Conservation (phyloP, 2,329 filamentous ascomycete genomes). For the Didymella exigua region DNA sequence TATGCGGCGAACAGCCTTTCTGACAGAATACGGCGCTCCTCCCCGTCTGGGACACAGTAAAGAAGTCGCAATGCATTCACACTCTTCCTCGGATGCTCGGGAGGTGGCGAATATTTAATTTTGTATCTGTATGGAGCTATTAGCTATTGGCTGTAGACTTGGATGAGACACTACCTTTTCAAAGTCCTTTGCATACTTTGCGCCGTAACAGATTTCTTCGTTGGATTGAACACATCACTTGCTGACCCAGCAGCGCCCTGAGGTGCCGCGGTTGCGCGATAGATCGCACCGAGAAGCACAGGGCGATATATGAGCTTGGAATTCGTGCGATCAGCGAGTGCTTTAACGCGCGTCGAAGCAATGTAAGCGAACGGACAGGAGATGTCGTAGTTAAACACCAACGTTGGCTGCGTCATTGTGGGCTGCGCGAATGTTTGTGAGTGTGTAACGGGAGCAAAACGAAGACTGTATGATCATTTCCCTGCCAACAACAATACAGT, state of each 20-base stretch:
- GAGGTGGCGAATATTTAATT: slow-evolving; percentile 40
- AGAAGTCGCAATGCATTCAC: slow-evolving; percentile 42
- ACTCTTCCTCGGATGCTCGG: slow-evolving; percentile 40
- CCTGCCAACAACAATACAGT: background rate
- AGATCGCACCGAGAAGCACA: slow-evolving; percentile 44
- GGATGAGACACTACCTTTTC: slow-evolving; percentile 6
- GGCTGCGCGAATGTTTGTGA: background rate
- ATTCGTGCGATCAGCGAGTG: slow-evolving; percentile 36
- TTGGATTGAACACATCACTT: slow-evolving; percentile 43
- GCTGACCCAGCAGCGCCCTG: slow-evolving; percentile 45
- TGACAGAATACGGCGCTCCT: slow-evolving; percentile 28
- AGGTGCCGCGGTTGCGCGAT: slow-evolving; percentile 43
- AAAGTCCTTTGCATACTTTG: slow-evolving; percentile 40
- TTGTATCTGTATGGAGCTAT: slow-evolving; percentile 20
- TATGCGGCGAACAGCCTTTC: slow-evolving; percentile 40
- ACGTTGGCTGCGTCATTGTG: slow-evolving; percentile 9
- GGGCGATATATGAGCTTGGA: slow-evolving; percentile 36
- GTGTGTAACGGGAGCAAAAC: background rate
- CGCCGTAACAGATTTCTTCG: slow-evolving; percentile 40
- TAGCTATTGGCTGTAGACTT: background rate
- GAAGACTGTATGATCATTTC: background rate
- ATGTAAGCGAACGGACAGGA: slow-evolving; percentile 49
- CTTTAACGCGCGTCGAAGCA: slow-evolving; percentile 40
- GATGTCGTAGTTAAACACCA: slow-evolving; percentile 26
- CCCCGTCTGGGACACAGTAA: slow-evolving; percentile 27